Conservation (phyloP, 2,329 filamentous ascomycete species). For the Sporothrix brunneoviolacea region DNA sequence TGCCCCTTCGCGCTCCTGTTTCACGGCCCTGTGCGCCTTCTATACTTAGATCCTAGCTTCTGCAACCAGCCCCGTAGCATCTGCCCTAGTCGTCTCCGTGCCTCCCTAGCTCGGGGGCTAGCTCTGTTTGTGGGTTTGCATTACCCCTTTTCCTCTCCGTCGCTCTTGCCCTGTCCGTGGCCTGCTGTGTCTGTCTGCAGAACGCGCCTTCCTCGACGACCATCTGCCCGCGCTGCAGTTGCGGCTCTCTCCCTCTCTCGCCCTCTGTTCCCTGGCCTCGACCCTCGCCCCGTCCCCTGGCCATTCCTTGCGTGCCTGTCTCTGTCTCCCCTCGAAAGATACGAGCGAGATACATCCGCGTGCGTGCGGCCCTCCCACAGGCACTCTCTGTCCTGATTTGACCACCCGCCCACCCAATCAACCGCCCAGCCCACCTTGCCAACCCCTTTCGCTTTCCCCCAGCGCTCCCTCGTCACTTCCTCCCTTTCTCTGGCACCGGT, state of each 20-base stretch:
- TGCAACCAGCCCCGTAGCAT: constrained; percentile 6
- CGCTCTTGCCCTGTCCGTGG: not conserved
- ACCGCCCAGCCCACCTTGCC: not conserved
- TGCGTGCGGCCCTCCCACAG: not conserved
- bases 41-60: constrained; percentile 6
- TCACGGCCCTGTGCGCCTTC: constrained; percentile 11
- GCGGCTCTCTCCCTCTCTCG: not conserved
- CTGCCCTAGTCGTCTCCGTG: constrained; percentile 7
- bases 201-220: too few species aligned
- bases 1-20: constrained; percentile 10
- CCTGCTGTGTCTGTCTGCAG: too few species aligned
- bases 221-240: not conserved
- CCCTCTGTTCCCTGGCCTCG: not conserved
- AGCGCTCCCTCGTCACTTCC: constrained; percentile 3
- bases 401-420: not conserved
- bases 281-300: not conserved
- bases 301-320: constrained; percentile 4
- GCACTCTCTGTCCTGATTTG: too few species aligned
- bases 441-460: not conserved
- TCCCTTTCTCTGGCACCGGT: not conserved
- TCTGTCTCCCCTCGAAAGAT: too few species aligned
- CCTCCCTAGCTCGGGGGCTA: constrained; percentile 9
- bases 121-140: constrained; percentile 4
- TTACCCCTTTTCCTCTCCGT: constrained; percentile 7
- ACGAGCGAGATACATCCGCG: not conserved